Evolutionary conservation across 2,329 filamentous ascomycete species (phyloP).

Genomic region (Pleochaeta shiraiana): DNA sequence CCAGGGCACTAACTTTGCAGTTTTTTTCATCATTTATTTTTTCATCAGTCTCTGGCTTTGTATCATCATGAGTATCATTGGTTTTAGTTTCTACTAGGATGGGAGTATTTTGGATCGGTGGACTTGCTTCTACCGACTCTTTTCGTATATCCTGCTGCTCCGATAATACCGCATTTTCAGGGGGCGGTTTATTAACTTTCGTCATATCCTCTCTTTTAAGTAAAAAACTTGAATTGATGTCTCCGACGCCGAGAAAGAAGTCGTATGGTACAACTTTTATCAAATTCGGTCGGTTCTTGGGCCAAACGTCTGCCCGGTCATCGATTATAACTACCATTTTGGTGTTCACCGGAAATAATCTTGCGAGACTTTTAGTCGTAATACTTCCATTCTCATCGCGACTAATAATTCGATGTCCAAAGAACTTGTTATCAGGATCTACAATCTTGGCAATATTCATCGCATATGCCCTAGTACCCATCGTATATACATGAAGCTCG

Average conservation of each 20-base stretch:
- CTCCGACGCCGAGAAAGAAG: constrained; percentile 94
- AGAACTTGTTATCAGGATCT: constrained; percentile 72
- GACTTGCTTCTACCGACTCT: constrained; percentile 4
- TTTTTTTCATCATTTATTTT: constrained; percentile 6
- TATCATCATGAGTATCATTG: neutral
- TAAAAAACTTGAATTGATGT: constrained; percentile 95
- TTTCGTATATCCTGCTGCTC: constrained; percentile 5
- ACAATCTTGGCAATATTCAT: constrained; percentile 81
- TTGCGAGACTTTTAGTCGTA: constrained; percentile 70
- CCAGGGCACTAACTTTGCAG: constrained; percentile 27
- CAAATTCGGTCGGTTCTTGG: constrained; percentile 69
- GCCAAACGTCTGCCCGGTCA: constrained; percentile 91
- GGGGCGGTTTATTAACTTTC: constrained; percentile 10
- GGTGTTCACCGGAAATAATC: constrained; percentile 87
- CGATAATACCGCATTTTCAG: constrained; percentile 9
- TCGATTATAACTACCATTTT: constrained; percentile 99
- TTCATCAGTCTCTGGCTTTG: neutral
- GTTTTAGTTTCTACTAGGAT: neutral
- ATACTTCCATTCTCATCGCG: constrained; percentile 93
- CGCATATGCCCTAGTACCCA: constrained; percentile 96
- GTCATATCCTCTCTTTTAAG: constrained; percentile 46
- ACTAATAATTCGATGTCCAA: constrained; percentile 87
- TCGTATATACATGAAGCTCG: constrained; percentile 96
- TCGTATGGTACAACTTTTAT: constrained; percentile 93
- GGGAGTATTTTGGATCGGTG: neutral